Evolutionary conservation across 805 yeast species (phyloP).

Genomic region (Yamadazyma endophytica): DNA sequence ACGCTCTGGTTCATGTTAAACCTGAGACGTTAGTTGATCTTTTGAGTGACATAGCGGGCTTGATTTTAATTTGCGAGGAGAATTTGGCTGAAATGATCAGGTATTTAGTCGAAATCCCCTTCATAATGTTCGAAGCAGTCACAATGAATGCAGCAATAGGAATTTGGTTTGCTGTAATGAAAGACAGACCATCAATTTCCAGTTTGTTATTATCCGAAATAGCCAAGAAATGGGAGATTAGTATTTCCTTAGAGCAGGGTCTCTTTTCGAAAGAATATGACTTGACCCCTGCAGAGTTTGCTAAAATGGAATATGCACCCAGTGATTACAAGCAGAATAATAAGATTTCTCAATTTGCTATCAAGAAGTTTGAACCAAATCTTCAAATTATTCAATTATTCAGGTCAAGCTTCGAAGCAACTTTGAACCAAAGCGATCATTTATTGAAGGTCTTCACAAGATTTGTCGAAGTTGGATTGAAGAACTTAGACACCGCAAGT

Average conservation of each 20-base stretch:
- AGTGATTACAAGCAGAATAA: conserved; percentile 60
- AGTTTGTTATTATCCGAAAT: conserved; percentile 65
- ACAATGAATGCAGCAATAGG: conserved; percentile 62
- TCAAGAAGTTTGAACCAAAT: conserved; percentile 61
- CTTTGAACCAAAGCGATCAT: conserved; percentile 67
- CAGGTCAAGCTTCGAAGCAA: conserved; percentile 75
- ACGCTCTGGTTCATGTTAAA: conserved; percentile 10
- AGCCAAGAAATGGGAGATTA: conserved; percentile 61
- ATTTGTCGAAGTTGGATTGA: conserved; percentile 53
- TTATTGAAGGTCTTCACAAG: conserved; percentile 65
- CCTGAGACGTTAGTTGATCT: conserved; percentile 32
- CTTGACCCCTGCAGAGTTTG: conserved; percentile 53
- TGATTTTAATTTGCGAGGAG: conserved; percentile 25
- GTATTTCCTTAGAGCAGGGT: conserved; percentile 59
- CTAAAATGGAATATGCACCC: conserved; percentile 86
- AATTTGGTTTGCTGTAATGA: conserved; percentile 78
- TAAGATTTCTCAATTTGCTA: conserved; percentile 46
- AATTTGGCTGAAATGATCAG: conserved; percentile 46
- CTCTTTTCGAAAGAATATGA: conserved; percentile 59
- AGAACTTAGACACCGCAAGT: conserved; percentile 54
- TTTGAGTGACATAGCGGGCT: conserved; percentile 43
- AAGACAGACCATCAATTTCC: conserved; percentile 58
- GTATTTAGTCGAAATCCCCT: conserved; percentile 65
- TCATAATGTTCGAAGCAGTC: conserved; percentile 55
- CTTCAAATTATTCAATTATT: conserved; percentile 62